Base-by-base conservation (phyloP, 176 grass and related monocot species). In the Zoysia pacifica region DNA sequence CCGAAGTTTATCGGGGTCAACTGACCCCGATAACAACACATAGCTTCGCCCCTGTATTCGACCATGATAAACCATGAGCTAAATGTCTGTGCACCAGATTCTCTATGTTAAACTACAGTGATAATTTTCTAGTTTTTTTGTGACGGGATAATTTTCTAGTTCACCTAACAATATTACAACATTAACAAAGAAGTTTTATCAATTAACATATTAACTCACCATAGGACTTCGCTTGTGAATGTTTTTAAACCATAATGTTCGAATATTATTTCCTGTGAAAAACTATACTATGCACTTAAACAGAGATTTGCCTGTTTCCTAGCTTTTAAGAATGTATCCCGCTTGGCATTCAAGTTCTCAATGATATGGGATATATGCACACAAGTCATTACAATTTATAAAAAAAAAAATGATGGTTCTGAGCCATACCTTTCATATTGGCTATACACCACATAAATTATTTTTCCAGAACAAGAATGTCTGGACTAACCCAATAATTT, bases 271-370 rank as follows among this genome's bases (percentile, higher is more conserved):
- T 12, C 16, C 38, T 54, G 19, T 19, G 51, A 39, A 38, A 39
- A 38, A 71, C 38, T 65, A 41, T 74, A 74, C 65, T 43, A n/a
- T 59, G 37, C 14, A 70, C 45, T 38, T 36, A 63, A 19, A n/a
- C 1, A 63, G 28, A 42, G 13, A 3, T 67, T 74, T 48, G 43
- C 37, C 20, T 44, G 16, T 16, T 58, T 48, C 10, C 42, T 49
- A 65, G 36, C 13, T 78, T 62, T 40, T 69, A 74, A 45, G 44
- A 37, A 88, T 60, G 72, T 38, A 45, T 83, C 41, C 52, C 66
- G 49, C 42, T 69, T 44, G 41, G 20, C 39, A 79, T 88, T 71
- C 13, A 49, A 42, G 40, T 39, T 39, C 66, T 79, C 45, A 84
- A 63, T 67, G n/a, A 46, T 11, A 81, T 37, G 20, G 37, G n/a